Base-by-base conservation (phyloP, 202 grass and related monocot genomes). In the Schoenoplectus triqueter region DNA sequence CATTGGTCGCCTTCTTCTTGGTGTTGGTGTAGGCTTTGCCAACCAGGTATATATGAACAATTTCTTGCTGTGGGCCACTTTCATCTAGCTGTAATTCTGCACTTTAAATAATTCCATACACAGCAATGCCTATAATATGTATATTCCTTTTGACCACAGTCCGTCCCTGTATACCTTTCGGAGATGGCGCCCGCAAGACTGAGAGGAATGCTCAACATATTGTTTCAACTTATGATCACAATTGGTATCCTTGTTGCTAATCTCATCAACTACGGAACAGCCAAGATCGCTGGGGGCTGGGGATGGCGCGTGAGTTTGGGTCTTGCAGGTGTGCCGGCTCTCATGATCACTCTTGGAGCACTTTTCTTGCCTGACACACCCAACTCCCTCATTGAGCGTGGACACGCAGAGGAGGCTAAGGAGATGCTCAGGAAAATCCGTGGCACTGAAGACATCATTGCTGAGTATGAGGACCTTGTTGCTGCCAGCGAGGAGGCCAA, bases 151-250 rank as follows among this genome's bases (percentile, higher is more conserved):
- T 78, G n/a, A 7, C 10, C 44, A 19, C 46, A 94, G 78, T 95
- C 93, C 0, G 89, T 92, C 7, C 93, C 90, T 10, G 85, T 95
- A 0, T 95, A 95, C 64, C 84, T 95, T 2, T 95, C 90, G 3
- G 93, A 95, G 64, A 95, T 95, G 93, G 93, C 90, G 1, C 93
- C 93, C 0, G 89, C 90, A 2, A 91, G 64, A 78, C 70, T 92
- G 11, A 86, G 93, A 1, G 93, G 93, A 22, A 92, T 90, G 90
- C 90, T 95, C 55, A 95, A 95, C 87, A 95, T 95, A 11, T 87
- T 86, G 0, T 95, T 95, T 88, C 93, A 92, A 84, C 80, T 95
- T 5, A 95, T 95, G 93, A 95, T 89, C 56, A 95, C 93, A 84
- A 91, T 95, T 45, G 91, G 93, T 71, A 95, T 95, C 78, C 81